phyloP scores from a whole-genome alignment of 306 rosid genomes.

The cucumber (Cucumis sativus) region DNA sequence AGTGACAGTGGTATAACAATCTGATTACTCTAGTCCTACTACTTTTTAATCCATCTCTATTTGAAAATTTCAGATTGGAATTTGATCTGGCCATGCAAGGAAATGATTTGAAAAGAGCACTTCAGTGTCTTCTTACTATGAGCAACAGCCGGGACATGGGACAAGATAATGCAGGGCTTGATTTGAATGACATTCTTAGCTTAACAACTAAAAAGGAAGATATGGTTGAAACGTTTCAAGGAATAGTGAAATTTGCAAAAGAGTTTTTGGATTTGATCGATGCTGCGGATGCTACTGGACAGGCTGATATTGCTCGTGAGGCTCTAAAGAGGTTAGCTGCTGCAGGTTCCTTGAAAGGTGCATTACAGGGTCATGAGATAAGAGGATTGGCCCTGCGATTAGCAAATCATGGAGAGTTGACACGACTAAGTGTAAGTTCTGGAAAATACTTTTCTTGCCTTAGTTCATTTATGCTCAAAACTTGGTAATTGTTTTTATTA shows the following conservation, averaged over 20 bases:
- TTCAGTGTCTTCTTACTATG: constrained; percentile 97
- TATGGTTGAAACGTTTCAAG: constrained; percentile 77
- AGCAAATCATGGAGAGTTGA: constrained; percentile 95
- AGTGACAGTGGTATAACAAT: background rate
- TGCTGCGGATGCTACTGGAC: constrained; percentile 99
- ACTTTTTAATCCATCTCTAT: background rate
- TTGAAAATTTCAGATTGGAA: constrained; percentile 42
- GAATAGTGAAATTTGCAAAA: constrained; percentile 84
- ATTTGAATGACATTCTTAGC: constrained; percentile 89
- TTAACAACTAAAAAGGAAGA: constrained; percentile 67
- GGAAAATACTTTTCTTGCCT: background rate
- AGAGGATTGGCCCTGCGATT: constrained; percentile 87
- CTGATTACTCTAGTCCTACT: background rate
- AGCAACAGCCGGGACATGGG: constrained; percentile 96
- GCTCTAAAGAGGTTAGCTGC: constrained; percentile 94
- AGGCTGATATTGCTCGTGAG: constrained; percentile 93
- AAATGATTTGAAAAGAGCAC: constrained; percentile 93
- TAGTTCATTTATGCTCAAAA: background rate
- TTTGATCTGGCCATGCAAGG: constrained; percentile 98
- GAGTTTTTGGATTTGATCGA: constrained; percentile 97
- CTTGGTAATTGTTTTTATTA: background rate
- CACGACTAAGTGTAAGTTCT: constrained; percentile 69
- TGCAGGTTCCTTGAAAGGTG: constrained; percentile 91
- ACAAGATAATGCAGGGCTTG: constrained; percentile 62
- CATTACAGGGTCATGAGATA: constrained; percentile 80